Conservation (phyloP, 805 yeast genomes). For the Priceomyces haplophilus region DNA sequence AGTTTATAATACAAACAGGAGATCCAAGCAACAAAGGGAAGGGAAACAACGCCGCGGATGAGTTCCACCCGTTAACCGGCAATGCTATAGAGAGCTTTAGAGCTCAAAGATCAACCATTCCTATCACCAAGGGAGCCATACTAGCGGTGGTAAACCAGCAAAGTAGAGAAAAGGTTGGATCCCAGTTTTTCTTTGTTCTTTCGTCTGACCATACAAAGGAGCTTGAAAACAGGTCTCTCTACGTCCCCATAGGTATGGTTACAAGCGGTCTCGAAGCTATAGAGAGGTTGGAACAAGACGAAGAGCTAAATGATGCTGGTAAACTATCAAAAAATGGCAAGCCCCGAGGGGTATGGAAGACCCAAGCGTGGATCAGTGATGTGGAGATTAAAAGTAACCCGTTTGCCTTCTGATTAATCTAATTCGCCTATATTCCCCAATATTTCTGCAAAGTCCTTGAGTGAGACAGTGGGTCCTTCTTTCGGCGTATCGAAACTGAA, state of each 20-base stretch:
- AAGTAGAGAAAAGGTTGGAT: constrained; percentile 12
- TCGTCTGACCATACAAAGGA: constrained; percentile 10
- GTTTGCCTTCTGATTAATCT: constrained; percentile 14
- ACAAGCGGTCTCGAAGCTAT: constrained; percentile 17
- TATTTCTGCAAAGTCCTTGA: constrained; percentile 43
- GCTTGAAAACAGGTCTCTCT: constrained; percentile 9
- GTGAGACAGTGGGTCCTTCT: constrained; percentile 25
- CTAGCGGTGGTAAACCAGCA: constrained; percentile 10
- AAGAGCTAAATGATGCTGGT: constrained; percentile 7
- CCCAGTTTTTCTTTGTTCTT: constrained; percentile 20
- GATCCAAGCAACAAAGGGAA: constrained; percentile 18
- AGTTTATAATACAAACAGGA: constrained; percentile 21
- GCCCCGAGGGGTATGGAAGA: constrained; percentile 17
- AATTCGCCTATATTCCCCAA: constrained; percentile 39
- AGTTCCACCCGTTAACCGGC: background rate
- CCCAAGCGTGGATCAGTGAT: constrained; percentile 11
- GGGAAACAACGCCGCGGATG: constrained; percentile 12
- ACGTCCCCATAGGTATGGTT: constrained; percentile 15
- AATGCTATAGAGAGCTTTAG: background rate
- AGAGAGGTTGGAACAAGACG: constrained; percentile 12
- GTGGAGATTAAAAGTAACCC: constrained; percentile 16
- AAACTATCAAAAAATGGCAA: constrained; percentile 14
- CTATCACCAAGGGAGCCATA: constrained; percentile 14
- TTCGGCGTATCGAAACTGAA: constrained; percentile 25
- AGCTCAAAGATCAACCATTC: background rate